phyloP scores from a whole-genome alignment of 129 eudicot genomes.

The Kitagawia praeruptora region DNA sequence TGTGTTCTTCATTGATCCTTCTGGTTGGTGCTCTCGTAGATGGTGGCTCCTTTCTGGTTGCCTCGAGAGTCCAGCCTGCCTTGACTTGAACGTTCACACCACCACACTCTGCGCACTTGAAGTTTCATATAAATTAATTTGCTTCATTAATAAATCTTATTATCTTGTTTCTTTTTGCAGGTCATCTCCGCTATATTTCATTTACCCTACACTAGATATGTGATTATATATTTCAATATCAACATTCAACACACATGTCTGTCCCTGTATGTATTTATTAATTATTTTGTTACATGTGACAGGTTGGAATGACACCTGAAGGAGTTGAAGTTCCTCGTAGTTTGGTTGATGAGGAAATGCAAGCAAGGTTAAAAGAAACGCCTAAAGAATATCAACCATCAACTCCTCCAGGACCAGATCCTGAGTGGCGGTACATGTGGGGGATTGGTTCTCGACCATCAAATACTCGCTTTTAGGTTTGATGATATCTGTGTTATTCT shows the following conservation, averaged over 20 bases:
- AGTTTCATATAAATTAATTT: background rate
- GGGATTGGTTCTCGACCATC: conserved; percentile 90
- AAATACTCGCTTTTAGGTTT: conserved; percentile 76
- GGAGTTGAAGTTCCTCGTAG: conserved; percentile 98
- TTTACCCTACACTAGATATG: background rate
- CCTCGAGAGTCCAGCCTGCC: background rate
- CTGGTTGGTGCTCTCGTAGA: background rate
- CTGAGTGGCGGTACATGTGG: conserved; percentile 99
- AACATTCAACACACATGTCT: background rate
- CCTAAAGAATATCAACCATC: conserved; percentile 59
- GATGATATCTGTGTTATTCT: background rate
- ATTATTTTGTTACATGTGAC: background rate
- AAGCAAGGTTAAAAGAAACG: conserved; percentile 55
- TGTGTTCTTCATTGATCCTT: too few species aligned
- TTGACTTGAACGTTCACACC: background rate
- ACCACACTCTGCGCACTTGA: background rate
- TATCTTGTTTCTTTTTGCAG: background rate
- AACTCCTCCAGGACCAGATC: conserved; percentile 84
- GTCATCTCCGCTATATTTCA: background rate
- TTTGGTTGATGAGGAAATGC: conserved; percentile 84
- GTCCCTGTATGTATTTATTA: background rate
- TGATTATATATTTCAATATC: background rate
- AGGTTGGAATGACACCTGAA: conserved; percentile 99
- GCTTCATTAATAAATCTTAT: background rate
- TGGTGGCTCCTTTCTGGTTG: background rate